Evolutionary conservation across 192 early-diverging fungal genomes (phyloP).

Genomic region (Jimgerdemannia flammicorona): DNA sequence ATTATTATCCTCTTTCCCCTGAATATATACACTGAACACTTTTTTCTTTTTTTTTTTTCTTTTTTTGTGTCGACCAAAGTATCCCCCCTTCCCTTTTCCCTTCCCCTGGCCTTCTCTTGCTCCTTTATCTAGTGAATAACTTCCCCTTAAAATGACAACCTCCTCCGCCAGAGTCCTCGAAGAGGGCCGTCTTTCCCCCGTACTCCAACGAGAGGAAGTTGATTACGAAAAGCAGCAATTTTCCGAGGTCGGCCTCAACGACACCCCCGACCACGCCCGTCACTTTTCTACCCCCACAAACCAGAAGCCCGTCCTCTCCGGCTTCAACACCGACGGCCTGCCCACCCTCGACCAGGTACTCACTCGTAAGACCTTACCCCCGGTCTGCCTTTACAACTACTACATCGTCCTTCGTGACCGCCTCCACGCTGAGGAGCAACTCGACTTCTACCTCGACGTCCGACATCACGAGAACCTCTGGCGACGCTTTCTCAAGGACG

Average conservation of each 20-base stretch:
- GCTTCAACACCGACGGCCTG: conserved; percentile 20
- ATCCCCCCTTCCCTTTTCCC: too few relatives aligned
- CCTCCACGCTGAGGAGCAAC: conserved; percentile 58
- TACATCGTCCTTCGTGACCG: conserved; percentile 71
- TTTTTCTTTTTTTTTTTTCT: too few relatives aligned
- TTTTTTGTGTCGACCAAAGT: too few relatives aligned
- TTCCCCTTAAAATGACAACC: neutral
- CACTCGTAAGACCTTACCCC: conserved; percentile 58
- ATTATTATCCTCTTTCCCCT: too few relatives aligned
- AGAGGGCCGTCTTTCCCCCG: neutral
- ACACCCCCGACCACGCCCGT: neutral
- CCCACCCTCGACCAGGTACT: conserved; percentile 72
- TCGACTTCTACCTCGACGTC: conserved; percentile 77
- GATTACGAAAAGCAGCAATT: neutral
- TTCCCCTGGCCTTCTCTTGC: too few relatives aligned
- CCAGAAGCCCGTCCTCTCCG: neutral
- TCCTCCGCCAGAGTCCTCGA: neutral
- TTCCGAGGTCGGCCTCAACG: neutral
- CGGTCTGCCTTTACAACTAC: conserved; percentile 76
- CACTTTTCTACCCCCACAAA: neutral
- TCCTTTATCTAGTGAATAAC: neutral
- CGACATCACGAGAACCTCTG: conserved; percentile 70
- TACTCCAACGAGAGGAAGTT: neutral
- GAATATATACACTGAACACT: too few relatives aligned
- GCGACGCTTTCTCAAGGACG: conserved; percentile 41